Percentiles rank a stretch among this genome's conserved stretches.
phyloP scores from a whole-genome alignment of 2,329 filamentous ascomycete genomes.

The Mycosphaerella sp. region DNA sequence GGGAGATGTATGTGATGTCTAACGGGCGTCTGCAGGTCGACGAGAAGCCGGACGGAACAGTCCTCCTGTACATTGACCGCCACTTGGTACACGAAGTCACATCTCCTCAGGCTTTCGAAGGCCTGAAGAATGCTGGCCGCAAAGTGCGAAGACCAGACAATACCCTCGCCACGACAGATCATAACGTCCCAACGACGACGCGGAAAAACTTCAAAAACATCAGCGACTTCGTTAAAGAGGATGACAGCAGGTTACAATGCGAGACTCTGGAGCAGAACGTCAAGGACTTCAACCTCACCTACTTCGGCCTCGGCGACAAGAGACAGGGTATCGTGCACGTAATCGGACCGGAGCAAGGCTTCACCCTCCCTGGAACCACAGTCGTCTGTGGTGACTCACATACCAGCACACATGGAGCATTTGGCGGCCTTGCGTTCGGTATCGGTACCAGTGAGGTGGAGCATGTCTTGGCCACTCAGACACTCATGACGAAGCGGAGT shows the following conservation, averaged over 20 bases:
- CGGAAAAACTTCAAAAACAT: conserved; percentile 92
- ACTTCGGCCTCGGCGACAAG: conserved; percentile 94
- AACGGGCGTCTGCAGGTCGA: conserved; percentile 50
- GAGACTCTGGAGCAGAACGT: conserved; percentile 96
- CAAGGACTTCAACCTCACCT: conserved; percentile 91
- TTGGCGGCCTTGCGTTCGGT: conserved; percentile 88
- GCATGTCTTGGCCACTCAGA: conserved; percentile 95
- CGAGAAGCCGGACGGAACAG: conserved; percentile 87
- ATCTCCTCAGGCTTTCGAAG: conserved; percentile 97
- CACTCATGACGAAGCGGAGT: conserved; percentile 85
- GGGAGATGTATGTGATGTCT: background rate
- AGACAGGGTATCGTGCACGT: conserved; percentile 98
- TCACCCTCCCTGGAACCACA: conserved; percentile 93
- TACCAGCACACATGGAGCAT: conserved; percentile 95
- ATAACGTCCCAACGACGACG: conserved; percentile 90
- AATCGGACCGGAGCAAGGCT: conserved; percentile 96
- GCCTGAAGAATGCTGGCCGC: conserved; percentile 79
- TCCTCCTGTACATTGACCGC: conserved; percentile 89
- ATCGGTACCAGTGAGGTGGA: conserved; percentile 98
- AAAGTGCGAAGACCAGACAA: conserved; percentile 90
- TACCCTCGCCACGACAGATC: conserved; percentile 92
- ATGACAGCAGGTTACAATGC: conserved; percentile 88
- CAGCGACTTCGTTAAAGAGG: conserved; percentile 87
- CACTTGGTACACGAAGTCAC: conserved; percentile 99
- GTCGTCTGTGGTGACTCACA: conserved; percentile 98